A percentile compares a stretch with the other conserved stretches of the same genome.
Evolutionary conservation across 1,284 basidiomycete species (phyloP).

Genomic region (Stygiomarasmius scandens): DNA sequence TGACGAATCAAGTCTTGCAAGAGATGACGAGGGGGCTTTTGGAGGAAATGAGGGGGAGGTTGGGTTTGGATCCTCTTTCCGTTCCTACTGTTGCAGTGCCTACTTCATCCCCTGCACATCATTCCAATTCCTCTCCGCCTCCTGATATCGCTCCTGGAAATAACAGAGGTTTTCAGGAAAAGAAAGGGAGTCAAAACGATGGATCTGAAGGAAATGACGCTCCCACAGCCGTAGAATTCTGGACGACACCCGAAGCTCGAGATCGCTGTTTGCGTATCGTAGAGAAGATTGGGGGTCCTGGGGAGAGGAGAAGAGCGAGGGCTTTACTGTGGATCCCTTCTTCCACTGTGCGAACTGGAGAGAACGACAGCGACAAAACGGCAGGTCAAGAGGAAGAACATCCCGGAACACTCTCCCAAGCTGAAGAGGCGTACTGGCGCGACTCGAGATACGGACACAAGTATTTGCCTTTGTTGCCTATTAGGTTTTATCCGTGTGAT

Average conservation of each 20-base stretch:
- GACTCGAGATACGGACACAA: constrained; percentile 56
- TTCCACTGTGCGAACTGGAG: neutral
- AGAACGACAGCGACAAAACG: neutral
- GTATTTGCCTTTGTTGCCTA: constrained; percentile 59
- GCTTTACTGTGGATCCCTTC: constrained; percentile 49
- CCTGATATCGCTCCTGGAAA: too few species aligned
- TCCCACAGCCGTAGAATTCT: constrained; percentile 54
- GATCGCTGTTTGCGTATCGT: constrained; percentile 71
- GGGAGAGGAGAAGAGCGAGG: constrained; percentile 59
- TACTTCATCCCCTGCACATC: too few species aligned
- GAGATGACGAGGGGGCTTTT: constrained; percentile 73
- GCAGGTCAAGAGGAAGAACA: too few species aligned
- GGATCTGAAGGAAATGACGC: too few species aligned
- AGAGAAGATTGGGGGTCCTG: constrained; percentile 68
- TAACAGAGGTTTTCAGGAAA: too few species aligned
- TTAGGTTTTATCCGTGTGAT: constrained; percentile 46
- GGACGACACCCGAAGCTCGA: constrained; percentile 77
- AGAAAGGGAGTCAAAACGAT: too few species aligned
- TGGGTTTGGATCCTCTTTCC: constrained; percentile 25
- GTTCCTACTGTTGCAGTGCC: too few species aligned
- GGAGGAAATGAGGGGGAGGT: constrained; percentile 59
- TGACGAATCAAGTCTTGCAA: constrained; percentile 67
- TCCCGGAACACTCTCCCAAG: constrained; percentile 27
- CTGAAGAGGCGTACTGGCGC: constrained; percentile 58
- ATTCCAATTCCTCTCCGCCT: too few species aligned